Percentiles rank a stretch among this genome's conserved stretches.
These are phyloP conservation scores for Avena atlantica DNA, from an alignment of 176 grass and related monocot species.

Conservation along the genomic window DNA sequence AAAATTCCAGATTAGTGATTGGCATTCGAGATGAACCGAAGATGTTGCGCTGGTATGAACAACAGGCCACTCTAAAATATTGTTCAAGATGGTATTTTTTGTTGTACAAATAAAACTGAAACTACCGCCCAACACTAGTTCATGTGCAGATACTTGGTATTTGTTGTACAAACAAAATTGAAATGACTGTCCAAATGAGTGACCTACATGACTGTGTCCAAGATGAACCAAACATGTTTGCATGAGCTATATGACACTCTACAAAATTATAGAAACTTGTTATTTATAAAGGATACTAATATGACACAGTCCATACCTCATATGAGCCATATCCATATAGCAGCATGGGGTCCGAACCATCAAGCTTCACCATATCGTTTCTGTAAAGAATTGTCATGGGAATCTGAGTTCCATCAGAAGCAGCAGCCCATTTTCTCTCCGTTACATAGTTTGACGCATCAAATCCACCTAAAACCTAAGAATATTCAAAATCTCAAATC, in stretches of 20 bases:
- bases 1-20: constrained; percentile 18
- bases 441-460: constrained; percentile 85
- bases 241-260: not conserved
- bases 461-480: constrained; percentile 87
- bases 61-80: not conserved
- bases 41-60: constrained; percentile 10
- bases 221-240: not conserved
- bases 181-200: not conserved
- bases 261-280: not conserved
- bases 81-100: not conserved
- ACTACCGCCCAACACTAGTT: not conserved
- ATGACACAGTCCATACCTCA: constrained; percentile 49
- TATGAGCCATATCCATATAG: constrained; percentile 97
- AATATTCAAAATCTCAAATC: constrained; percentile 35
- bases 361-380: constrained; percentile 83
- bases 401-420: constrained; percentile 78
- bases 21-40: constrained; percentile 13
- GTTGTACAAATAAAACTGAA: not conserved
- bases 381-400: constrained; percentile 93
- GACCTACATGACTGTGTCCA: not conserved
- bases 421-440: constrained; percentile 88
- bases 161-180: not conserved
- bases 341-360: constrained; percentile 86
- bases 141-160: not conserved
- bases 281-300: not conserved